Evolutionary conservation across 352 stramenopile genomes (phyloP).

Genomic region (Phytophthora sp.): DNA sequence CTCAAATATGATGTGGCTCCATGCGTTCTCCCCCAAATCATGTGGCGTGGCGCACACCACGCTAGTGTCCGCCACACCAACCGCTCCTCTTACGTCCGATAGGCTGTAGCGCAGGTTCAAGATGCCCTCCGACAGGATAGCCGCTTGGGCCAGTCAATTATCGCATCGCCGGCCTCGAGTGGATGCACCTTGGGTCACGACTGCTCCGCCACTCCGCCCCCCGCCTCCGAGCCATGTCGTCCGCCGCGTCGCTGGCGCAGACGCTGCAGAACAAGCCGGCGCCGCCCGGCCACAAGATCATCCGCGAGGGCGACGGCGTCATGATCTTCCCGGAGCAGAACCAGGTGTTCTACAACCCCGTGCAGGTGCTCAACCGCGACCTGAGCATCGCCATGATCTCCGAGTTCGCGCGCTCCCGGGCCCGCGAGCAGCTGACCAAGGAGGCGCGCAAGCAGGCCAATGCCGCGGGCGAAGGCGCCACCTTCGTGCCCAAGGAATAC

Average conservation of each 20-base stretch:
- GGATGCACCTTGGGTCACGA: slow-evolving; percentile 37
- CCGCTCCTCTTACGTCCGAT: not conserved
- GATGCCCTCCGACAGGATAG: not conserved
- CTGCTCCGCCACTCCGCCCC: not conserved
- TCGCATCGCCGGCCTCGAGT: slow-evolving; percentile 14
- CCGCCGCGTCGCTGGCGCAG: slow-evolving; percentile 60
- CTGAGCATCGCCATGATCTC: slow-evolving; percentile 98
- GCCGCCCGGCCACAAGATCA: slow-evolving; percentile 83
- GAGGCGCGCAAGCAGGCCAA: slow-evolving; percentile 68
- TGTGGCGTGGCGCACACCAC: too few relatives aligned
- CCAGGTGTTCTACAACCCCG: slow-evolving; percentile 94
- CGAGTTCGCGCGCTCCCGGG: slow-evolving; percentile 94
- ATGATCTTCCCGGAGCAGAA: slow-evolving; percentile 92
- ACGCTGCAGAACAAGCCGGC: slow-evolving; percentile 66
- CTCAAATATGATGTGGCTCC: too few relatives aligned
- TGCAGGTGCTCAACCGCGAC: slow-evolving; percentile 99
- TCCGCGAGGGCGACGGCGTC: slow-evolving; percentile 89
- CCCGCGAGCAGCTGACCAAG: slow-evolving; percentile 72
- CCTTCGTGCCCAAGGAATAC: slow-evolving; percentile 57
- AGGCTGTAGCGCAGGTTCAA: not conserved
- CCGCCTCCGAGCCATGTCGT: slow-evolving; percentile 38
- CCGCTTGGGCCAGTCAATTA: not conserved
- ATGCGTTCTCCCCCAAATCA: too few relatives aligned
- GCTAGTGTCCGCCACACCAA: too few relatives aligned
- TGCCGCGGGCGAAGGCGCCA: slow-evolving; percentile 34